Base-by-base conservation (phyloP, 371 early-diverging fungal genomes). In the Dinochytrium kinnereticum region DNA sequence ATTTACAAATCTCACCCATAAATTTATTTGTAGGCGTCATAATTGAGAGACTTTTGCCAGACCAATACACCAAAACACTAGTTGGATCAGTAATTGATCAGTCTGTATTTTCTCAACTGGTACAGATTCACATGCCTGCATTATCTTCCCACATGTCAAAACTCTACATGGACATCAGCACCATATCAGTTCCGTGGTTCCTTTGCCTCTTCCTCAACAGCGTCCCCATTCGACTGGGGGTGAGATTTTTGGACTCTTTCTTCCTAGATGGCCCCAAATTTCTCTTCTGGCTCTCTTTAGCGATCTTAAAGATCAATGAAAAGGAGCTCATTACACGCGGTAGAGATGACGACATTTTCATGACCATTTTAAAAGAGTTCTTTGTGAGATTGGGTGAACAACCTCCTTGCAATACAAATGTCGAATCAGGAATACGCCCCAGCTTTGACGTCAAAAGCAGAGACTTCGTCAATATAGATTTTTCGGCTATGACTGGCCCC, bases 1-100 rank as follows among this genome's bases (percentile, higher is more conserved):
- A n/a, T n/a, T n/a, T 55, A 28, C 28, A 68, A 26, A 26, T 65
- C 28, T 30, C 44, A 44, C 44, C n/a, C 59, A 3, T 15, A 2
- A 61, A 59, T 53, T 74, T 34, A n/a, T 21, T 26, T 17, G 31
- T n/a, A 85, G 86, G 85, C 77, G 79, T 80, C 21, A 78, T 86
- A 33, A 83, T 87, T 19, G 86, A 87, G 59, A 59, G 86, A 2
- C 68, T 85, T 24, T 73, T 91, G 1, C 90, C 91, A 0, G 90
- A 89, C 40, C 89, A 91, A 68, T 91, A 90, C 75, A 87, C 90
- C 0, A 86, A 83, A 57, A 88, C 91, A 0, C 76, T 91, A 2
- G 82, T 89, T 0, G 91, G 91, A 1, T 87, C 87, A 10, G 87
- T 90, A 1, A 82, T 90, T 26, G 91, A 91, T 72, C 90, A 90